Evolutionary conservation across 2,329 filamentous ascomycete genomes (phyloP), one percentile per base, ranked within the genome.

Genomic region (Scopulariopsis brevicaulis): DNA sequence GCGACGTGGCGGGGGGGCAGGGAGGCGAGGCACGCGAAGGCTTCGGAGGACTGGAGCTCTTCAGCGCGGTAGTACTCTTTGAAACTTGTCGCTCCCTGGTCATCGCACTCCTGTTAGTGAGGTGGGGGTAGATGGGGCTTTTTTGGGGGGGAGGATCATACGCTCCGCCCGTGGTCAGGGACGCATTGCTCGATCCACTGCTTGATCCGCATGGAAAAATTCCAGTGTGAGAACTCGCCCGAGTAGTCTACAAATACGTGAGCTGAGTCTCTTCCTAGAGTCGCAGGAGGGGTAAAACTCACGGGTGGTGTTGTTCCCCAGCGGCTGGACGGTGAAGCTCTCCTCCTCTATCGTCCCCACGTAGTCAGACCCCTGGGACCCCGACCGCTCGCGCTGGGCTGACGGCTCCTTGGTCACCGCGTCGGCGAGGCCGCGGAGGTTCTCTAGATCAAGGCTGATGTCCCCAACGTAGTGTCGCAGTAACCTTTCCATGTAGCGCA

Each of bases 161-260:
- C 37, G 37, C 18, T 40, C 37, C 37, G 37, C 12, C 37, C 37
- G 4, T 40, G 37, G 4, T 40, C 37, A 6, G 37, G 37, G 5
- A 40, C 54, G 22, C 43, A 71, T 55, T 74, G 68, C 57, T 77
- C 72, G n/a, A 78, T 73, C 64, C 74, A 75, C n/a, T 74, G 71
- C 61, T 77, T 77, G 61, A 77, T 72, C 48, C 74, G 67, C 74
- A 77, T 77, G 48, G 76, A 78, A 62, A 79, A 79, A 61, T 78
- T 78, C 74, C 76, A 78, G 58, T 79, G 76, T 1, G 76, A 79
- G 62, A 79, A 78, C 60, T 79, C 76, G 10, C 76, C 76, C 0
- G 76, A 79, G 59, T 77, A 79, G 57, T 79, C 75, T 78, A 43
- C 22, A 11, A 35, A 28, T 12, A 3, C 10, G 50, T 37, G 4